Base-by-base conservation (phyloP, 2,329 filamentous ascomycete species). In the Lachnellula willkommii region DNA sequence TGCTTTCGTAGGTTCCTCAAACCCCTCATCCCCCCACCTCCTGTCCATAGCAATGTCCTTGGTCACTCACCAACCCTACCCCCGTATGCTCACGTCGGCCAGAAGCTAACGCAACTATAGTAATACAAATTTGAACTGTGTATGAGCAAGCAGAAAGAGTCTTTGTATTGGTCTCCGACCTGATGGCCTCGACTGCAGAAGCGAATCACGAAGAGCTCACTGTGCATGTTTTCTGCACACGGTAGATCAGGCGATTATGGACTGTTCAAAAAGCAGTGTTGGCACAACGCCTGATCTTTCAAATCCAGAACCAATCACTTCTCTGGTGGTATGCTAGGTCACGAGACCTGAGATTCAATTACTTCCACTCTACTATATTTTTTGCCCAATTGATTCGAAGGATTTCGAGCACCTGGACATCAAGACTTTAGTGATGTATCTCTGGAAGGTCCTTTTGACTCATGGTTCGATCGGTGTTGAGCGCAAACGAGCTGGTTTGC, bases 171-270 rank as follows among this genome's bases (percentile, higher is more conserved):
- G 57, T 56, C 28, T 40, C 53, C 2, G 53, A 59, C 6, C 50
- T 59, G 20, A 52, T 59, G 50, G 50, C 53, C 9, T 54, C 50
- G 3, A 53, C 50, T 3, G 50, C 53, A 5, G 17, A 47, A 46
- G 53, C 52, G 17, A 54, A 11, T 20, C 56, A 59, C 50, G 53
- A 59, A 45, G 53, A 59, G 32, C 45, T 59, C 22, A 53, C 52
- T 28, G 56, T 56, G 53, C 53, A 50, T 1, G 46, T 59, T 26
- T 17, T 7, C 24, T 47, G 50, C 28, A 56, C 57, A 5, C 42
- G 47, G 1, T 56, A 53, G 57, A 54, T 59, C 14, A 40, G 57
- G 9, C 50, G 53, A 47, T 24, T 56, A 9, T 59, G 53, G 53
- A 59, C 53, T 12, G 28, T 56, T 11, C 57, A 59, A 51, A 53